Percentiles rank a stretch among this genome's conserved stretches.
Conservation (phyloP, 345 rosid genomes). For the Anacardium occidentale region DNA sequence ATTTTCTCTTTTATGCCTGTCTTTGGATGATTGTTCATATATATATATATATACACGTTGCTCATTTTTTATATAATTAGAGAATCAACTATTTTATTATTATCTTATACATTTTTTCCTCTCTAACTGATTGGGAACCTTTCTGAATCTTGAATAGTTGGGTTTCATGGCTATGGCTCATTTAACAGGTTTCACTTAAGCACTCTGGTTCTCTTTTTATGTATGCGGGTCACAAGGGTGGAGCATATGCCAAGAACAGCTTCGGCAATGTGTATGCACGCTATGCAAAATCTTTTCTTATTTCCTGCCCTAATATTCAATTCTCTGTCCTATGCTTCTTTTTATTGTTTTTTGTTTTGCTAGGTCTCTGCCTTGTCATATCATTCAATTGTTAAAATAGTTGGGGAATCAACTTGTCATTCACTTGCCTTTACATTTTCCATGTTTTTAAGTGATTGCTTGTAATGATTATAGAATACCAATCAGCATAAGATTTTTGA, state of each 20-base stretch:
- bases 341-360: background rate
- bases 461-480: background rate
- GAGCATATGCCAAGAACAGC: conserved; percentile 99
- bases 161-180: conserved; percentile 20
- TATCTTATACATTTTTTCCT: conserved; percentile 1
- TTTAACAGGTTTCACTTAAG: conserved; percentile 80
- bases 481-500: background rate
- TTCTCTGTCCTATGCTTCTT: background rate
- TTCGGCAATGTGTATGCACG: conserved; percentile 82
- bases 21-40: background rate
- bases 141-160: conserved; percentile 12
- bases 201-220: conserved; percentile 98
- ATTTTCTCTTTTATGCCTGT: background rate
- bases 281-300: background rate
- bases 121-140: conserved; percentile 7
- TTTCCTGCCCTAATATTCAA: background rate
- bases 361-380: background rate
- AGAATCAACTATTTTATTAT: background rate
- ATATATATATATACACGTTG: background rate
- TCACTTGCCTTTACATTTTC: background rate
- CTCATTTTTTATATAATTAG: background rate
- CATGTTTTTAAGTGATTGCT: background rate
- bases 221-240: conserved; percentile 89
- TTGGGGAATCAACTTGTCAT: background rate
- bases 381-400: background rate